phyloP scores from a whole-genome alignment of 164 flowering plant species.

The Annona squamosa region DNA sequence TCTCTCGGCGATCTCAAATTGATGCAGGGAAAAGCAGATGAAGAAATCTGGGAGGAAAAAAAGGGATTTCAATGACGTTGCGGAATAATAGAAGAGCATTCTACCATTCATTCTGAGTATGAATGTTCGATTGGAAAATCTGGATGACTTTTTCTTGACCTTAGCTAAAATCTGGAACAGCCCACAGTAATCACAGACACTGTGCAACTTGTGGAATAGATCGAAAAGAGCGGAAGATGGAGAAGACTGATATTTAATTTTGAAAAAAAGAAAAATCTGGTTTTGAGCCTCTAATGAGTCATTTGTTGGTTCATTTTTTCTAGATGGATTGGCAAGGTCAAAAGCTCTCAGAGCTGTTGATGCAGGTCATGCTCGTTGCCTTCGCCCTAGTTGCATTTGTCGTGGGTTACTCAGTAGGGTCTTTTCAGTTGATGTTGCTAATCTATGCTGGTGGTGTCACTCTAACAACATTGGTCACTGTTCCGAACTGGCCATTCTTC shows the following conservation, averaged over 20 bases:
- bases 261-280: not conserved
- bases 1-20: no score
- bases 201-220: no score
- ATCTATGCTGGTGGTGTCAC: conserved; percentile 67
- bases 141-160: no score
- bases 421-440: conserved; percentile 66
- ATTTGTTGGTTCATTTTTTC: not conserved
- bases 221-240: no score
- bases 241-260: not conserved
- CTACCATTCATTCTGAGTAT: no score
- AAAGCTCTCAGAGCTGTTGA: conserved; percentile 76
- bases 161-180: no score
- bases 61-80: no score
- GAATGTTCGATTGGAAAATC: no score
- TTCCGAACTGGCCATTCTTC: conserved; percentile 92
- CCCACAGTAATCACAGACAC: no score
- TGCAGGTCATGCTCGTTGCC: conserved; percentile 70
- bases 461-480: conserved; percentile 58
- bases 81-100: no score
- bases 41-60: no score
- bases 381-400: conserved; percentile 56
- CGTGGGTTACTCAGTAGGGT: conserved; percentile 49
- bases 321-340: conserved; percentile 99
- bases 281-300: not conserved
- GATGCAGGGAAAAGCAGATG: no score